phyloP scores from a whole-genome alignment of 2,329 filamentous ascomycete species.

The Xylariomycetidae sp. region DNA sequence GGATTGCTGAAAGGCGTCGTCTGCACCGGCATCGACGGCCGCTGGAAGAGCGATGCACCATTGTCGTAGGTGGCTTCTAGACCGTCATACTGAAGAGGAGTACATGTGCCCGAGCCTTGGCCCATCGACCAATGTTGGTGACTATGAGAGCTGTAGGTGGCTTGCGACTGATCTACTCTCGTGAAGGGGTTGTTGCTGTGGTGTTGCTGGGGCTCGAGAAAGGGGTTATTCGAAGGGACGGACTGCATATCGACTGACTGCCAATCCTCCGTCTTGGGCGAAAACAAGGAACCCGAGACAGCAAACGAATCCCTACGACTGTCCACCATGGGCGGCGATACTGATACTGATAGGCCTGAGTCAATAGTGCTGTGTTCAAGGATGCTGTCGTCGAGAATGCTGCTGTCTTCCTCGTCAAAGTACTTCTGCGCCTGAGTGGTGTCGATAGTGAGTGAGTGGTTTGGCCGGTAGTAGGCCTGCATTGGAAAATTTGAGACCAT shows the following conservation, averaged over 20 bases:
- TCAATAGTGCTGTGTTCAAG: slow-evolving; percentile 56
- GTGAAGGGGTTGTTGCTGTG: slow-evolving; percentile 68
- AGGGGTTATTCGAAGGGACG: slow-evolving; percentile 59
- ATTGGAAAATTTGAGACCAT: slow-evolving; percentile 51
- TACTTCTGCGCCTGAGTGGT: slow-evolving; percentile 50
- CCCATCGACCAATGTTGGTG: slow-evolving; percentile 57
- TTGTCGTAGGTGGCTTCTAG: slow-evolving; percentile 52
- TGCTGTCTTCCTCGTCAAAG: slow-evolving; percentile 58
- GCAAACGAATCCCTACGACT: slow-evolving; percentile 62
- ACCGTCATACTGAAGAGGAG: slow-evolving; percentile 69
- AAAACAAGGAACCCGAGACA: slow-evolving; percentile 55
- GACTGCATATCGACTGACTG: slow-evolving; percentile 62
- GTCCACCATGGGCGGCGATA: slow-evolving; percentile 58
- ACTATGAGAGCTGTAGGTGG: slow-evolving; percentile 35
- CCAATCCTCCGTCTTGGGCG: slow-evolving; percentile 62
- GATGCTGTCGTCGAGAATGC: slow-evolving; percentile 57
- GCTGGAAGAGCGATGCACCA: slow-evolving; percentile 47
- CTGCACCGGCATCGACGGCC: slow-evolving; percentile 46
- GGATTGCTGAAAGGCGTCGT: slow-evolving; percentile 54
- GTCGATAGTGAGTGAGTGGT: slow-evolving; percentile 49
- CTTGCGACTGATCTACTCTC: slow-evolving; percentile 52
- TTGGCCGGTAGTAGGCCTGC: slow-evolving; percentile 47
- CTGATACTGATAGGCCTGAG: slow-evolving; percentile 59
- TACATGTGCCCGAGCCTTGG: slow-evolving; percentile 64
- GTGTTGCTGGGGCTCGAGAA: slow-evolving; percentile 49